These are phyloP conservation scores for Hyphopichia burtonii DNA, from an alignment of 1,139 yeast species.

Conservation along the genomic window DNA sequence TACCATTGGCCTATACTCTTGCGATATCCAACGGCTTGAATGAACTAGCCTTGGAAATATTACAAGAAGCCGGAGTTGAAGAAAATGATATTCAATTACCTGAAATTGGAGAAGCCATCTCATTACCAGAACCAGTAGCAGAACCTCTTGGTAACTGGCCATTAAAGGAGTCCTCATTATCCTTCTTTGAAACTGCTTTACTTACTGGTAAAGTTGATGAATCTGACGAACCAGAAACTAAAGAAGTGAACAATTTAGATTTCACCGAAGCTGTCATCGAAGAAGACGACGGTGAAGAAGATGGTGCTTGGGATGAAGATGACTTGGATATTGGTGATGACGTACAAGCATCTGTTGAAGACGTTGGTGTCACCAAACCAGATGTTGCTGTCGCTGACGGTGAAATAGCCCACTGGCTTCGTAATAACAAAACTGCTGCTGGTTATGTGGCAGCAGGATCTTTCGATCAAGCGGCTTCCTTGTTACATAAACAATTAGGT, in stretches of 20 bases:
- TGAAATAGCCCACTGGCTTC: conserved; percentile 80
- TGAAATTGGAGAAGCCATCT: conserved; percentile 40
- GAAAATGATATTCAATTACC: conserved; percentile 71
- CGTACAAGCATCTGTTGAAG: conserved; percentile 33
- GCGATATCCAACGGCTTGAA: conserved; percentile 85
- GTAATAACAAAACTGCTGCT: conserved; percentile 88
- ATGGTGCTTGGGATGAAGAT: conserved; percentile 58
- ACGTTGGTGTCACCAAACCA: conserved; percentile 16
- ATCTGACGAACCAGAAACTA: conserved; percentile 43
- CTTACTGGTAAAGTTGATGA: conserved; percentile 72
- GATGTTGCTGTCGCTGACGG: conserved; percentile 40
- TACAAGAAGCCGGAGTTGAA: conserved; percentile 66
- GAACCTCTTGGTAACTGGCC: conserved; percentile 76
- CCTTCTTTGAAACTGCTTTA: conserved; percentile 84
- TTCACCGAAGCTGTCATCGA: conserved; percentile 33
- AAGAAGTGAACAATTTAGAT: conserved; percentile 16
- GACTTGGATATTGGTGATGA: conserved; percentile 48
- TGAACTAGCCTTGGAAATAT: conserved; percentile 68
- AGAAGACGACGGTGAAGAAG: conserved; percentile 55
- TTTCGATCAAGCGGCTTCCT: conserved; percentile 91
- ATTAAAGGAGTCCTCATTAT: conserved; percentile 64
- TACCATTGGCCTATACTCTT: conserved; percentile 88
- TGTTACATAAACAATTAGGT: conserved; percentile 87
- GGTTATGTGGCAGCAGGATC: conserved; percentile 96
- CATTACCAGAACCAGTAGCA: conserved; percentile 46